Conservation (phyloP, 192 early-diverging fungal species). For the Rhizophagus sp. region DNA sequence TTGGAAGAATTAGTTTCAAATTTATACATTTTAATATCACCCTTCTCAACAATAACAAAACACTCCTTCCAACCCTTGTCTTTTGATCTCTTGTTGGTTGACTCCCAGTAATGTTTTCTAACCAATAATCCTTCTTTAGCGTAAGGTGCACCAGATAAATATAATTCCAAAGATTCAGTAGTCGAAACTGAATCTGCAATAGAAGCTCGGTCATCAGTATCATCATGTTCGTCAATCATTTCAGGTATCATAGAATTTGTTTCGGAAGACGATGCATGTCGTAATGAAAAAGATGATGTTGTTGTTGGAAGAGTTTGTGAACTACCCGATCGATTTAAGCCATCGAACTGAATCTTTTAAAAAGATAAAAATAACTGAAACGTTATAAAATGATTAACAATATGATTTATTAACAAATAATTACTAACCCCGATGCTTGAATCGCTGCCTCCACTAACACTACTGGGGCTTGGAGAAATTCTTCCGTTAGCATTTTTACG, state of each 20-base stretch:
- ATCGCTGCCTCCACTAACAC: conserved; percentile 17
- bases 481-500: conserved; percentile 23
- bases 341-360: not conserved
- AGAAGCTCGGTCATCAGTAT: conserved; percentile 8
- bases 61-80: conserved; percentile 87
- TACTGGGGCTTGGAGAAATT: conserved; percentile 25
- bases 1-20: conserved; percentile 46
- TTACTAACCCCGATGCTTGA: conserved; percentile 10
- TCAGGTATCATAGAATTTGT: conserved; percentile 15
- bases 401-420: not conserved
- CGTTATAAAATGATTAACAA: not conserved
- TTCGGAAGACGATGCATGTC: conserved; percentile 11
- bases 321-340: not conserved
- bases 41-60: conserved; percentile 69
- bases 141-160: conserved; percentile 37
- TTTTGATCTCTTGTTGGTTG: conserved; percentile 74
- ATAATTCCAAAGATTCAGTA: conserved; percentile 10
- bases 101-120: conserved; percentile 84
- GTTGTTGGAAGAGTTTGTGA: conserved; percentile 19
- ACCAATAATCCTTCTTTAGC: conserved; percentile 78
- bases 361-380: not conserved
- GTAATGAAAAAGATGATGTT: conserved; percentile 9
- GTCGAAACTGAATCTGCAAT: conserved; percentile 23
- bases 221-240: not conserved
- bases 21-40: conserved; percentile 83